A percentile compares a stretch with the other conserved stretches of the same genome.
Conservation (phyloP, 169 alveolate genomes). For the Toxoplasma gondii region DNA sequence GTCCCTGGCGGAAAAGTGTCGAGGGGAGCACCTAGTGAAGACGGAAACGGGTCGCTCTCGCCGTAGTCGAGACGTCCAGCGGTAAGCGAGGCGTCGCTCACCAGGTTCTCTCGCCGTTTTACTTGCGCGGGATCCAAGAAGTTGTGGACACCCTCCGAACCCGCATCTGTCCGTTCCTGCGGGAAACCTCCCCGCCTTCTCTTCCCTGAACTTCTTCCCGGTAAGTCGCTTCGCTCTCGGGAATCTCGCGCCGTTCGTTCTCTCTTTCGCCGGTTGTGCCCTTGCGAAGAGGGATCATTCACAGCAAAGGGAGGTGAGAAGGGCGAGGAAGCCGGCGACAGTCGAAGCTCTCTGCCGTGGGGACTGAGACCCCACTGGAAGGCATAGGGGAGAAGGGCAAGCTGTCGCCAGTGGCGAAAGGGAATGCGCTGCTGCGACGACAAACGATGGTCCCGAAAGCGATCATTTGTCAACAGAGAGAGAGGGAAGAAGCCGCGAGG, state of each 20-base stretch:
- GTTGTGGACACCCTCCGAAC: background rate
- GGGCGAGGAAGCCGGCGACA: background rate
- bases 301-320: background rate
- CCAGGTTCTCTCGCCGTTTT: no score
- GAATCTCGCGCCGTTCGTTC: background rate
- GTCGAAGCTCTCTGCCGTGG: constrained; percentile 15
- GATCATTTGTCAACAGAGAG: constrained; percentile 47
- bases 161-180: background rate
- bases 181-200: background rate
- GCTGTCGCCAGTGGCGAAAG: constrained; percentile 40
- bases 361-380: constrained; percentile 28
- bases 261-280: background rate
- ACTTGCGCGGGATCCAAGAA: background rate
- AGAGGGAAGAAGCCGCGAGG: background rate
- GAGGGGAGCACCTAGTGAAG: background rate
- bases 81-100: no score
- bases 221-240: background rate
- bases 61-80: no score
- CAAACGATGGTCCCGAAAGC: constrained; percentile 52
- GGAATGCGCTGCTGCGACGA: constrained; percentile 38
- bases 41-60: background rate
- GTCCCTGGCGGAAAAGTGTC: background rate
- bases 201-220: background rate
- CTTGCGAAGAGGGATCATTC: background rate
- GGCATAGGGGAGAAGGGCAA: constrained; percentile 34